A percentile compares a stretch with the other conserved stretches of the same genome.
phyloP scores from a whole-genome alignment of 768 basidiomycete species.

The Agrocybe pediades region DNA sequence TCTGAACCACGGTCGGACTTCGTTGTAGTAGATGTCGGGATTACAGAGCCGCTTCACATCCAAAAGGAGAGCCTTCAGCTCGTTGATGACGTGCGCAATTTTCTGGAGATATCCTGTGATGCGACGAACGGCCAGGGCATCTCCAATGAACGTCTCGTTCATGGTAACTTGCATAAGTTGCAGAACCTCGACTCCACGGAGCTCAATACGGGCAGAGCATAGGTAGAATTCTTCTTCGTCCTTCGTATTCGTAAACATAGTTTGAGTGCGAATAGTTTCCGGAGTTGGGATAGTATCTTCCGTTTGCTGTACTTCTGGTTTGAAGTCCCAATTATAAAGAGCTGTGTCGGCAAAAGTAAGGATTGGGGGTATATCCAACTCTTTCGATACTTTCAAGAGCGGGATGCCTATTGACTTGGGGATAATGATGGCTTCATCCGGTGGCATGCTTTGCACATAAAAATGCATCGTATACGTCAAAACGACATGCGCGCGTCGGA shows the following conservation, averaged over 20 bases:
- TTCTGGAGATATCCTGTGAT: conserved; percentile 64
- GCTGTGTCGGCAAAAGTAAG: conserved; percentile 94
- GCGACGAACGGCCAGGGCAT: conserved; percentile 65
- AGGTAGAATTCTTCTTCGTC: conserved; percentile 95
- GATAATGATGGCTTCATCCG: conserved; percentile 55
- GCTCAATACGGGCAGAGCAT: conserved; percentile 85
- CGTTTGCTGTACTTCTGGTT: conserved; percentile 25
- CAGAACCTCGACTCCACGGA: conserved; percentile 84
- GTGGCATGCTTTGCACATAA: conserved; percentile 72
- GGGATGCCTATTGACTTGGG: conserved; percentile 79
- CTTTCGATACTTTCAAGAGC: conserved; percentile 65
- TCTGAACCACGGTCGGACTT: conserved; percentile 83
- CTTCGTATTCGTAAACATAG: conserved; percentile 74
- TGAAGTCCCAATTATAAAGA: conserved; percentile 79
- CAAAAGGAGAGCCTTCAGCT: conserved; percentile 66
- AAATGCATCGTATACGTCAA: conserved; percentile 79
- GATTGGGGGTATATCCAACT: conserved; percentile 84
- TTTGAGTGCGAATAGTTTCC: conserved; percentile 66
- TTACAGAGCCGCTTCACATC: conserved; percentile 74
- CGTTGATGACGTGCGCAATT: conserved; percentile 67
- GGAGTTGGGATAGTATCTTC: conserved; percentile 38
- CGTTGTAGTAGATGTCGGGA: conserved; percentile 74
- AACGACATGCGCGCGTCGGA: conserved; percentile 78
- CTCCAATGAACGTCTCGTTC: conserved; percentile 88
- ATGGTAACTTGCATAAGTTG: conserved; percentile 85